Evolutionary conservation across 441 rosid species (phyloP), one percentile per base, ranked within the genome.

Genomic region (Geranium incanum): DNA sequence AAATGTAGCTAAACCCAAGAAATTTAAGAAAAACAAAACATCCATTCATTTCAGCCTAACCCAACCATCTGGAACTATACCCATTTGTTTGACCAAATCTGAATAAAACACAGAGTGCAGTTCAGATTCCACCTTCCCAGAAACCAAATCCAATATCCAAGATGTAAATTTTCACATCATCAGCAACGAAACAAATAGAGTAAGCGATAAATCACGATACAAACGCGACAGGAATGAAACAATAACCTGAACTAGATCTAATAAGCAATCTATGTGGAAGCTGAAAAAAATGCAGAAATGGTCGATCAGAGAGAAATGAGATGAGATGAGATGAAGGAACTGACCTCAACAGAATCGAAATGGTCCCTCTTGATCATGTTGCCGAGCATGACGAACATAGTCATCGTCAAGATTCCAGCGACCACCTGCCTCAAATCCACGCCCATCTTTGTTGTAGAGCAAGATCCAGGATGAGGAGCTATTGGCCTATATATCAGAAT

Each of bases 381-480:
- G 5, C 91, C 99, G 41, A 94, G 97, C 99, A 94, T 90, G 4
- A 94, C 89, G 76, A 94, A 94, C 99, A 94, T 92, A 59, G 99
- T 90, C 62, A 94, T 80, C 3, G 99, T 94, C 77, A 94, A 88
- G 60, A 94, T 83, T 63, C 93, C 99, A 73, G 99, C 97, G 33
- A 92, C 88, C 18, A 90, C 97, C 76, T 94, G 99, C 83, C 99
- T 87, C 85, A 94, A 85, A 92, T 94, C 97, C 21, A 88, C 84
- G 36, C 93, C 97, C 98, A 94, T 93, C 77, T 74, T 36, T 21
- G 21, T 21, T 21, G 21, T 21, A 21, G 21, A 21, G 21, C 21
- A 21, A 21, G 21, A 21, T 21, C 21, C 21, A 21, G 21, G 21
- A 21, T 21, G 21, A 21, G 21, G 21, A 21, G 21, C 21, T 21